Base-by-base conservation (phyloP, 2,329 filamentous ascomycete genomes). In the Shiraia sp. region DNA sequence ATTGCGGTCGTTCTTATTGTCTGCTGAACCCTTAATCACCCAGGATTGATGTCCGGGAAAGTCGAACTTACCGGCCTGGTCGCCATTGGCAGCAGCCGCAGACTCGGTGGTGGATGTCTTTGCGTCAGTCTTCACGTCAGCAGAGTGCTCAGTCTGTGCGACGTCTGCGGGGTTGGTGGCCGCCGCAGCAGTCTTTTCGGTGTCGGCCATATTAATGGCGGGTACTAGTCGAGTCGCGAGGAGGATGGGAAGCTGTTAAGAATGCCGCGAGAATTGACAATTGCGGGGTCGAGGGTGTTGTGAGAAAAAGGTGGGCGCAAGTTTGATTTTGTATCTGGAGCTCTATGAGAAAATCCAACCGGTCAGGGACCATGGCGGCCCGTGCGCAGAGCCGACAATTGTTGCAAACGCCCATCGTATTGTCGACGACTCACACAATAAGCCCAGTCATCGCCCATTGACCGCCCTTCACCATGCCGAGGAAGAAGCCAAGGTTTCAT, bases 401-500 rank as follows among this genome's bases (percentile, higher is more conserved):
- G 31, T 23, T 15, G 15, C 12, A 12, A 9, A 6, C 7, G 13
- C 30, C 15, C 30, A 17, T 32, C 6, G 14, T 32, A n/a, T n/a
- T n/a, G n/a, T n/a, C n/a, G n/a, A n/a, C n/a, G n/a, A n/a, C n/a
- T n/a, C n/a, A n/a, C n/a, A n/a, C n/a, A n/a, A n/a, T n/a, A n/a
- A n/a, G n/a, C 17, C 19, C 32, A 36, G 28, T 14, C 41, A 50
- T 36, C 33, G 30, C 53, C 39, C 28, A 17, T 29, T 36, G 32
- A 40, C 49, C 32, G 38, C 41, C 47, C 47, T 31, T 53, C 65
- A 50, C 53, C 58, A 71, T 71, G 68, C 52, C 52, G 19, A 60
- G 82, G 59, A 77, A 75, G 63, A 66, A 66, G 59, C 54, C 61
- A 37, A 80, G 81, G 66, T 87, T 83, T 59, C 84, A 88, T 72